A percentile compares a stretch with the other conserved stretches of the same genome.
These are phyloP conservation scores for Cairneyella variabilis DNA, from an alignment of 495 filamentous ascomycete genomes.

Conservation along the genomic window DNA sequence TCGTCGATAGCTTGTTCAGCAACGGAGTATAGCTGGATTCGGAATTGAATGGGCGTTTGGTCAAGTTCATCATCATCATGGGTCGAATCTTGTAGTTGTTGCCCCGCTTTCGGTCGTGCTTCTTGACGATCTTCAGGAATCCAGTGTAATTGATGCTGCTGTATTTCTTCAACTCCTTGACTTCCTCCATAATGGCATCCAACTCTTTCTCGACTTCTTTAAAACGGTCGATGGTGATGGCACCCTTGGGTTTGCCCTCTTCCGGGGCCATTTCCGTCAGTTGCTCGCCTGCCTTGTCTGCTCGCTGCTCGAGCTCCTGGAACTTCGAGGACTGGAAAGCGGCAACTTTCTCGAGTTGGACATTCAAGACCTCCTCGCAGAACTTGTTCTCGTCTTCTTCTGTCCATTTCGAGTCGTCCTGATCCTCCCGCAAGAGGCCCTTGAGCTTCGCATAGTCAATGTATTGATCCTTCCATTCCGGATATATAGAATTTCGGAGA, in stretches of 20 bases:
- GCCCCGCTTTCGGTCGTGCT: slow-evolving; percentile 90
- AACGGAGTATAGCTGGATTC: slow-evolving; percentile 86
- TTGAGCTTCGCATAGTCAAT: slow-evolving; percentile 95
- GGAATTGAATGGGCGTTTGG: slow-evolving; percentile 87
- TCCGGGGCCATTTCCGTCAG: slow-evolving; percentile 50
- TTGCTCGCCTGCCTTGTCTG: slow-evolving; percentile 55
- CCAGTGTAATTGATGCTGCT: slow-evolving; percentile 96
- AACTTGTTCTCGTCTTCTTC: slow-evolving; percentile 93
- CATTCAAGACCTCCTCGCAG: slow-evolving; percentile 90
- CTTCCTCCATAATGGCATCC: slow-evolving; percentile 82
- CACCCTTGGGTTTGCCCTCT: slow-evolving; percentile 21
- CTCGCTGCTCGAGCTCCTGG: slow-evolving; percentile 64
- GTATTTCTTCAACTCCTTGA: slow-evolving; percentile 91
- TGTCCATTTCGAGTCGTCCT: slow-evolving; percentile 72
- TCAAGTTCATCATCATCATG: slow-evolving; percentile 82
- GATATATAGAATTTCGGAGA: slow-evolving; percentile 71
- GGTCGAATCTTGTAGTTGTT: slow-evolving; percentile 79
- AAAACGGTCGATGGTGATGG: slow-evolving; percentile 50
- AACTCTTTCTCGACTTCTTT: slow-evolving; percentile 73
- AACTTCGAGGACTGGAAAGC: slow-evolving; percentile 78
- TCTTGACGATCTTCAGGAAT: slow-evolving; percentile 96
- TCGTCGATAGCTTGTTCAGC: slow-evolving; percentile 83
- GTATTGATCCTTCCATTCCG: slow-evolving; percentile 89
- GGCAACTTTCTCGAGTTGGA: slow-evolving; percentile 93
- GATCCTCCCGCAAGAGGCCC: slow-evolving; percentile 74